Evolutionary conservation across 768 basidiomycete species (phyloP), one percentile per base, ranked within the genome.

Genomic region (Lactarius deliciosus): DNA sequence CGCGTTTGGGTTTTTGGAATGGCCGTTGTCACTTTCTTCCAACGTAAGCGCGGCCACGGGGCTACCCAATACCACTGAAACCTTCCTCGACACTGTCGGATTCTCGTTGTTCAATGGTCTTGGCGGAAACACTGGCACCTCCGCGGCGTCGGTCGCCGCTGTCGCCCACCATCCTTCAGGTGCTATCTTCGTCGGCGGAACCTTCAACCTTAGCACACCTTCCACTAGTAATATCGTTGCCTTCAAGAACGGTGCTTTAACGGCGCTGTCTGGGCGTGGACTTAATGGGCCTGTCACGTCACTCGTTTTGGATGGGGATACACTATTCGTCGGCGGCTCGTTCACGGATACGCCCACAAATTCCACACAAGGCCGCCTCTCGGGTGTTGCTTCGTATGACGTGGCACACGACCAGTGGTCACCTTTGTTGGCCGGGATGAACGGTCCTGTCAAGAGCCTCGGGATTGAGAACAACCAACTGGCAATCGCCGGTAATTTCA

Each of bases 1-100:
- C 25, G 86, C 87, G 2, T 95, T 92, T 73, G 96, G 96, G 15
- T 88, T 97, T 71, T 88, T 92, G 69, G 96, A 98, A 75, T 98
- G 91, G 91, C 86, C 89, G 28, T 77, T 89, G 38, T 77, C 77
- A 61, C 74, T 73, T 22, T 63, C 78, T 11, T 76, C 77, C 3
- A 75, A 77, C 40, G 76, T 82, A 28, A 88, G 92, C 72, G 89
- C 87, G 8, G 86, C 86, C 3, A 77, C 83, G 13, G 74, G 78
- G 2, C 78, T 96, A 53, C 79, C 87, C 1, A 94, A 94, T 74
- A 75, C 84, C 2, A 85, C 88, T 13, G 79, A 90, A 74, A 95
- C 95, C 2, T 64, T 82, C 2, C 76, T 90, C 15, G 92, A 95
- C 72, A 69, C 73, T 16, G 73, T 89, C 43, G 89, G 88, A 1